A percentile compares a stretch with the other conserved stretches of the same genome.
Conservation (phyloP, 257 asterid species). For the Orobanche coerulescens region DNA sequence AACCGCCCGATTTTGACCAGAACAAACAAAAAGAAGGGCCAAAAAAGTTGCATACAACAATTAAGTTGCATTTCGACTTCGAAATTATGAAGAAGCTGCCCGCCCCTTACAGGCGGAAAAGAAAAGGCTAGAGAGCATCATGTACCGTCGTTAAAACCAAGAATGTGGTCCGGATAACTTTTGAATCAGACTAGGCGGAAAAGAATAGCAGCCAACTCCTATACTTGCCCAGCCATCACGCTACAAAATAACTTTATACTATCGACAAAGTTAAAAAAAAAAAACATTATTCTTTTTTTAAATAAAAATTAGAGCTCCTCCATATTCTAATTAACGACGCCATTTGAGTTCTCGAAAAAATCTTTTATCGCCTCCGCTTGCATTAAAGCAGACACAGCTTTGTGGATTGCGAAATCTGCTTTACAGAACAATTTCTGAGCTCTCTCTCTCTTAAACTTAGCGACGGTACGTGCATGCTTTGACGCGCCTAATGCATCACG, state of each 20-base stretch:
- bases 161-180: constrained; percentile 19
- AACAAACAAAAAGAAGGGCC: constrained; percentile 1
- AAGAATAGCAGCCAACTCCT: constrained; percentile 23
- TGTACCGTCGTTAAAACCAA: constrained; percentile 29
- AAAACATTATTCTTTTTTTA: too few species aligned
- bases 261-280: constrained; percentile 21
- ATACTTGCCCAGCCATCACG: constrained; percentile 32
- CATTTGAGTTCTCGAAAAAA: constrained; percentile 29
- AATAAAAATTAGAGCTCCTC: constrained; percentile 7
- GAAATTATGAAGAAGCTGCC: constrained; percentile 24
- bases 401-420: constrained; percentile 81
- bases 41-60: constrained; percentile 32
- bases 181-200: constrained; percentile 34
- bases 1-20: constrained; percentile 14
- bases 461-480: constrained; percentile 47
- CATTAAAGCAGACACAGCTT: constrained; percentile 70
- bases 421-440: constrained; percentile 58
- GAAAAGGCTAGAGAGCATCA: constrained; percentile 23
- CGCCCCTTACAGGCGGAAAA: constrained; percentile 23
- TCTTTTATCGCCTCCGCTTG: constrained; percentile 73
- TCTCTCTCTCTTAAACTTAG: constrained; percentile 73
- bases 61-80: constrained; percentile 28
- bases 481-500: constrained; percentile 70
- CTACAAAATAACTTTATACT: constrained; percentile 22
- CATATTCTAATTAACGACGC: constrained; percentile 26